Evolutionary conservation across 306 rosid genomes (phyloP).

Genomic region (Elaeagnus macrophylla): DNA sequence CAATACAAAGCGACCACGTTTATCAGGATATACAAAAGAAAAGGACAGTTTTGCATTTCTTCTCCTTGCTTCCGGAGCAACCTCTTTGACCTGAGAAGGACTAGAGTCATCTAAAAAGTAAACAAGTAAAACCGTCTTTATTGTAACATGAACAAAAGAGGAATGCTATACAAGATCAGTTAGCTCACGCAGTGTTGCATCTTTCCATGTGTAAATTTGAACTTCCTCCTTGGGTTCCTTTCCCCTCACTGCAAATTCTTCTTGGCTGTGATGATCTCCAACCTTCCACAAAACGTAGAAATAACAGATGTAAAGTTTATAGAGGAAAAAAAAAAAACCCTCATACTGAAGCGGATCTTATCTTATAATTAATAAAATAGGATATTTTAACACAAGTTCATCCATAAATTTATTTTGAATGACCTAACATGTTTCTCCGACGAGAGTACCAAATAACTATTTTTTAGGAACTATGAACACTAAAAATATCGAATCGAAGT

Average conservation of each 20-base stretch:
- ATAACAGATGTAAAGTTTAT: background rate
- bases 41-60: conserved; percentile 81
- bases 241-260: conserved; percentile 76
- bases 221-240: conserved; percentile 93
- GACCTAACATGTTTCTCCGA: too few relatives aligned
- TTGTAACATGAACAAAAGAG: background rate
- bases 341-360: background rate
- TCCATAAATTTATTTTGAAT: too few relatives aligned
- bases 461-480: too few relatives aligned
- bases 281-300: conserved; percentile 29
- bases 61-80: conserved; percentile 81
- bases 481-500: too few relatives aligned
- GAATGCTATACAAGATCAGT: conserved; percentile 57
- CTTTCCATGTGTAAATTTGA: conserved; percentile 97
- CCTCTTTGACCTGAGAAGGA: conserved; percentile 74
- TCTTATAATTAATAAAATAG: too few relatives aligned
- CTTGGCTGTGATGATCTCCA: conserved; percentile 64
- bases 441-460: too few relatives aligned
- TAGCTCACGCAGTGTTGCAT: conserved; percentile 80
- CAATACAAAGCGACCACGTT: conserved; percentile 67
- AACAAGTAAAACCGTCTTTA: background rate
- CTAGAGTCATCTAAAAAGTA: background rate
- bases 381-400: too few relatives aligned
- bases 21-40: conserved; percentile 92
- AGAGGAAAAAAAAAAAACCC: background rate